Base-by-base conservation (phyloP, 495 filamentous ascomycete genomes). In the Tetracladium marchalianum region DNA sequence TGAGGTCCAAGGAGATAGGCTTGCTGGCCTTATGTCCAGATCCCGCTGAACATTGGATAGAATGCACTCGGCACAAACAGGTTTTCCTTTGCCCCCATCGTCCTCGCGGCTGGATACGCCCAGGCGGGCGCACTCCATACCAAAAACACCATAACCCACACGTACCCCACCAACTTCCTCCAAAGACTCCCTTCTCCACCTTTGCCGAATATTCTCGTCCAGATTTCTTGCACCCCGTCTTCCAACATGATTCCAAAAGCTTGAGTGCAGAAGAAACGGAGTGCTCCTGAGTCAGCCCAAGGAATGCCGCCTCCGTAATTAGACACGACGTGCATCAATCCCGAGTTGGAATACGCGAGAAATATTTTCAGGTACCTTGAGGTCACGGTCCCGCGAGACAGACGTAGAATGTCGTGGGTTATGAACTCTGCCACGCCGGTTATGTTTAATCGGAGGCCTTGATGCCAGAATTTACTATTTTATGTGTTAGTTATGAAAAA, bases 391-490 rank as follows among this genome's bases (percentile, higher is more conserved):
- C 50, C 52, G 8, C 50, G 47, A 1, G 60, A 54, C 5, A 67
- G 55, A 24, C 51, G 40, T 1, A 68, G 44, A 0, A 63, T 22
- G 37, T 62, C 43, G 2, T 60, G 51, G 13, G 59, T 41, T 18
- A 66, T 24, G 36, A 60, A 66, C 10, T 52, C 50, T 18, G 62
- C 54, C 1, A 54, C 19, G 11, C 47, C 49, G 0, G 59, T 59
- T 24, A 68, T 47, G 6, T 56, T 51, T 13, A 52, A 37, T 38
- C 59, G 62, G n/a, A 63, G 35, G n/a, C 47, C 35, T 47, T 68
- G 63, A 42, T 69, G 65, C 65, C 65, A 69, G 53, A 64, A 68
- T 44, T 56, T 59, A 1, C 65, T 69, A 31, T 49, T n/a, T n/a
- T n/a, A n/a, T n/a, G n/a, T n/a, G n/a, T n/a, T n/a, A n/a, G n/a